Evolutionary conservation across 768 basidiomycete genomes (phyloP), one percentile per base, ranked within the genome.

Genomic region (Porphyrellus cyaneotinctus): DNA sequence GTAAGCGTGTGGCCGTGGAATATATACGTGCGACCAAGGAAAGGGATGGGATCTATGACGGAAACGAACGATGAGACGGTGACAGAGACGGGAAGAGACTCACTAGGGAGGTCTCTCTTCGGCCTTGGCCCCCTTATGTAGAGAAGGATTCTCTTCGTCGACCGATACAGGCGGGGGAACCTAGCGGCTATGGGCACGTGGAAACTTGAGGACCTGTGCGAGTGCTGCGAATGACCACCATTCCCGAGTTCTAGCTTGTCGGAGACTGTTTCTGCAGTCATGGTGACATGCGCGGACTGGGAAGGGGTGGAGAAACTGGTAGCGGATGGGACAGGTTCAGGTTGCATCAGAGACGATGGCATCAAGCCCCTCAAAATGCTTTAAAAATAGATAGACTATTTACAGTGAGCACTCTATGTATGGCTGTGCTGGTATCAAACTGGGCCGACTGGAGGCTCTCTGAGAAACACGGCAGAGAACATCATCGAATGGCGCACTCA

Each of bases 121-220:
- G 83, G 84, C 33, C 79, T 68, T 1, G 86, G 87, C 6, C 87
- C 87, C 62, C 78, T 75, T 42, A 81, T 49, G 60, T 83, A 84
- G 22, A 58, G 47, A 9, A 62, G 28, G 13, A 23, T 18, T 26
- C 52, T 57, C 26, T 33, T 38, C n/a, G 46, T 32, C 17, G 24
- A 44, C 26, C 30, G 26, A 45, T 67, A 55, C 24, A 68, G 33
- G 26, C 47, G 54, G 20, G 72, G 67, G 37, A 46, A 64, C 15
- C 26, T 43, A 33, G 56, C 49, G 15, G 53, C 43, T 36, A 58
- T 23, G 14, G 47, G 31, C 2, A 32, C 33, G 36, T 47, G 50
- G 26, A 70, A 39, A 14, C 22, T 28, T 14, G 58, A 43, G 6
- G 61, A 46, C 31, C 28, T 46, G 26, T 4, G 30, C 17, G 24